Evolutionary conservation across 2,329 filamentous ascomycete genomes (phyloP).

Genomic region (Aaosphaeria pasadenensis): DNA sequence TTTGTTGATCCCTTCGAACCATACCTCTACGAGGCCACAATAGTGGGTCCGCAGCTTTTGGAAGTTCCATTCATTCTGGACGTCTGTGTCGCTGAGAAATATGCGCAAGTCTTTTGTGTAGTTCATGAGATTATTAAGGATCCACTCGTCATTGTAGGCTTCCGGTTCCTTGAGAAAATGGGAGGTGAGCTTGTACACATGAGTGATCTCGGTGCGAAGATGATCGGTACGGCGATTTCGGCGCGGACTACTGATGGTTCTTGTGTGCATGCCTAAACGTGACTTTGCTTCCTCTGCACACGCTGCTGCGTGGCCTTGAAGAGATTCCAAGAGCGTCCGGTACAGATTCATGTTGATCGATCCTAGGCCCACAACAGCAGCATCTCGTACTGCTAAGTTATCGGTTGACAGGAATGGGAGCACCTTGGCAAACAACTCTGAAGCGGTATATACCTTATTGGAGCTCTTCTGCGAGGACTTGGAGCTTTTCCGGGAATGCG

Average conservation of each 20-base stretch:
- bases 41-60: conserved; percentile 90
- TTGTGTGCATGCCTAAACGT: conserved; percentile 71
- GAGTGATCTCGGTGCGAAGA: conserved; percentile 88
- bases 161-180: conserved; percentile 79
- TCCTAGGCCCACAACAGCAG: conserved; percentile 86
- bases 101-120: conserved; percentile 92
- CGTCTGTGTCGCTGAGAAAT: conserved; percentile 90
- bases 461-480: conserved; percentile 64
- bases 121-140: conserved; percentile 80
- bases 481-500: conserved; percentile 78
- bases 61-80: conserved; percentile 93
- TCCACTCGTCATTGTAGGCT: conserved; percentile 84
- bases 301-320: conserved; percentile 79
- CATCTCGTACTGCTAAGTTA: conserved; percentile 78
- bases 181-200: conserved; percentile 91
- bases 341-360: conserved; percentile 96
- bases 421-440: conserved; percentile 85
- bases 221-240: conserved; percentile 82
- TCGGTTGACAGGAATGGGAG: conserved; percentile 81
- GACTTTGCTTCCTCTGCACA: conserved; percentile 88
- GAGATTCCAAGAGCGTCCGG: conserved; percentile 80
- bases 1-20: conserved; percentile 87
- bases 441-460: conserved; percentile 81
- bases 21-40: conserved; percentile 86
- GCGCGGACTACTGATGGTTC: conserved; percentile 77